Percentiles rank a stretch among this genome's conserved stretches.
phyloP scores from a whole-genome alignment of 1,139 yeast species.

The Protomyces inundatus region DNA sequence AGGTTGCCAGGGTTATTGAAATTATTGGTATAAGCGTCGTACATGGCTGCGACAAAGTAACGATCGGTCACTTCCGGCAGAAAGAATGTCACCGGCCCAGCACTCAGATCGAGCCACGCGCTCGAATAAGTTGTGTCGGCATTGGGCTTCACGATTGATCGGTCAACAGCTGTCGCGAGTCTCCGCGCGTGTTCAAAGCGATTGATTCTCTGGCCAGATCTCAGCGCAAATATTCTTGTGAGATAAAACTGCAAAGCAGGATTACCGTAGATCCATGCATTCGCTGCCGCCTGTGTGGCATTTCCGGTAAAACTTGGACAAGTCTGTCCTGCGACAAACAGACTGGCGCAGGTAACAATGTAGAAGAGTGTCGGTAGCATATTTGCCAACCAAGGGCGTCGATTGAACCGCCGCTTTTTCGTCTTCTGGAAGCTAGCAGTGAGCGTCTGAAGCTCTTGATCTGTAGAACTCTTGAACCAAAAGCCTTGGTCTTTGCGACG shows the following conservation, averaged over 20 bases:
- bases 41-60: not conserved
- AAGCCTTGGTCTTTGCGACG: too few relatives aligned
- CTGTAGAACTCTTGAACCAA: too few relatives aligned
- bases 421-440: too few relatives aligned
- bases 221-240: not conserved
- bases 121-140: constrained; percentile 1
- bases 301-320: not conserved
- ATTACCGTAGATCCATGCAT: not conserved
- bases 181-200: not conserved
- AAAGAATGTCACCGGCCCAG: not conserved
- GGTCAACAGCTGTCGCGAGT: not conserved
- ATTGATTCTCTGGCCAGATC: not conserved
- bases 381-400: too few relatives aligned
- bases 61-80: not conserved
- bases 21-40: constrained; percentile 1
- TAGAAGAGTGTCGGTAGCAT: too few relatives aligned
- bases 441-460: too few relatives aligned
- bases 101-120: not conserved
- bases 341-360: too few relatives aligned
- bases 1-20: constrained; percentile 1
- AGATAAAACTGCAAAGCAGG: not conserved
- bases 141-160: not conserved
- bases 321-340: not conserved
- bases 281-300: not conserved
- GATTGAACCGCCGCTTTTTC: too few relatives aligned